Percentiles rank a stretch among this genome's conserved stretches.
These are phyloP conservation scores for Aspergillus avenaceus DNA, from an alignment of 495 filamentous ascomycete genomes.

Conservation along the genomic window DNA sequence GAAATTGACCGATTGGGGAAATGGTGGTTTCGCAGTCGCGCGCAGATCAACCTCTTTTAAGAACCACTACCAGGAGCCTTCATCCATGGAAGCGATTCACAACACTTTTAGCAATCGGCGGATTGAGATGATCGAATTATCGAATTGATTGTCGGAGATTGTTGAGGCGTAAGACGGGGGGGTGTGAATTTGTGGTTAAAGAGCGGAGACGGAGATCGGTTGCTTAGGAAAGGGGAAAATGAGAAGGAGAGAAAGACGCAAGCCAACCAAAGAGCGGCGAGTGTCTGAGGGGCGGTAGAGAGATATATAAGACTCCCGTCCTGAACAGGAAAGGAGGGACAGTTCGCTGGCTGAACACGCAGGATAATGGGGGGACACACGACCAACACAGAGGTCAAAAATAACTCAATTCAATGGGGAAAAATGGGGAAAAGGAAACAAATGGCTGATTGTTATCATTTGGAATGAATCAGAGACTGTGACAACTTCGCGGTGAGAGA, in stretches of 20 bases:
- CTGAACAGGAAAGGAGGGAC: not conserved
- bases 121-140: conserved; percentile 1
- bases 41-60: conserved; percentile 7
- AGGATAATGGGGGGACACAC: not conserved
- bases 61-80: conserved; percentile 8
- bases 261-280: not conserved
- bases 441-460: not conserved
- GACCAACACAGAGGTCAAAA: not conserved
- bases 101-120: not conserved
- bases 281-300: not conserved
- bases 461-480: not conserved
- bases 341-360: not conserved
- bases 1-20: conserved; percentile 1
- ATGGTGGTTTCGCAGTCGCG: conserved; percentile 5
- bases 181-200: no score
- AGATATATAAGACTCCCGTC: not conserved
- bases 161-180: conserved; percentile 8
- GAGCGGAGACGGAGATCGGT: conserved; percentile 13
- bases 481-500: conserved; percentile 4
- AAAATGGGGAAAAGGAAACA: not conserved
- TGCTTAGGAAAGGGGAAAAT: conserved; percentile 8
- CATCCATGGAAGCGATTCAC: conserved; percentile 3
- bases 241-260: not conserved
- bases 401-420: not conserved
- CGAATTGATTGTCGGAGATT: conserved; percentile 7